A percentile compares a stretch with the other conserved stretches of the same genome.
Conservation (phyloP, 257 asterid genomes). For the Nicotiana benthamiana region DNA sequence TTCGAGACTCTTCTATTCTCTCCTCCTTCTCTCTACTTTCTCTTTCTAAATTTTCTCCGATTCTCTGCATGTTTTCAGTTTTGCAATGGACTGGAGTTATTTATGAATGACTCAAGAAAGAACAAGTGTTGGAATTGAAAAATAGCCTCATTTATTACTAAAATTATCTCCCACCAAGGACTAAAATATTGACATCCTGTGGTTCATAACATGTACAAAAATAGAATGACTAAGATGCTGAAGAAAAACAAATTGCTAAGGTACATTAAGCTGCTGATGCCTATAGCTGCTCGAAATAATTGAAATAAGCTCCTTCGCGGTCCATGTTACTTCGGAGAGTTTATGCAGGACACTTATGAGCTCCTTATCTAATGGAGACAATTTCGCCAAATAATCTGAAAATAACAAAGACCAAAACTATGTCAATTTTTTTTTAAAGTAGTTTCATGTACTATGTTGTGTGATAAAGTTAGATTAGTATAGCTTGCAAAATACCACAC, state of each 20-base stretch:
- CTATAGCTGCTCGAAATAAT: slow-evolving; percentile 16
- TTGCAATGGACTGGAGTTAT: not conserved
- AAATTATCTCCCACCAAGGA: not conserved
- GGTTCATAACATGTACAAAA: slow-evolving; percentile 3
- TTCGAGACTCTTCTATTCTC: too few species aligned
- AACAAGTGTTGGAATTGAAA: not conserved
- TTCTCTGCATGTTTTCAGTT: too few species aligned
- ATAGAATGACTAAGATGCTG: not conserved
- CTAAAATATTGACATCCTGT: not conserved
- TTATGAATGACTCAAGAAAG: not conserved
- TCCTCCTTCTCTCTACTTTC: too few species aligned
- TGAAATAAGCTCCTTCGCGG: slow-evolving; percentile 56
- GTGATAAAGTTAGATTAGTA: not conserved
- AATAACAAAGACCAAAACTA: not conserved
- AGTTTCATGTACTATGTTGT: not conserved
- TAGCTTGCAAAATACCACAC: slow-evolving; percentile 20
- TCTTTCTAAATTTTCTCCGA: too few species aligned
- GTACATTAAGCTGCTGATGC: not conserved
- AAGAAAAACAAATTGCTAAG: not conserved
- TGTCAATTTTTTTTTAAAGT: too few species aligned
- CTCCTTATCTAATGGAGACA: slow-evolving; percentile 20
- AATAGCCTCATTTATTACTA: not conserved
- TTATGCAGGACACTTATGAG: slow-evolving; percentile 31
- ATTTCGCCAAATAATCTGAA: slow-evolving; percentile 35
- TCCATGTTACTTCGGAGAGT: slow-evolving; percentile 58